Evolutionary conservation across 441 rosid genomes (phyloP), one percentile per base, ranked within the genome.

Genomic region (Geranium incanum): DNA sequence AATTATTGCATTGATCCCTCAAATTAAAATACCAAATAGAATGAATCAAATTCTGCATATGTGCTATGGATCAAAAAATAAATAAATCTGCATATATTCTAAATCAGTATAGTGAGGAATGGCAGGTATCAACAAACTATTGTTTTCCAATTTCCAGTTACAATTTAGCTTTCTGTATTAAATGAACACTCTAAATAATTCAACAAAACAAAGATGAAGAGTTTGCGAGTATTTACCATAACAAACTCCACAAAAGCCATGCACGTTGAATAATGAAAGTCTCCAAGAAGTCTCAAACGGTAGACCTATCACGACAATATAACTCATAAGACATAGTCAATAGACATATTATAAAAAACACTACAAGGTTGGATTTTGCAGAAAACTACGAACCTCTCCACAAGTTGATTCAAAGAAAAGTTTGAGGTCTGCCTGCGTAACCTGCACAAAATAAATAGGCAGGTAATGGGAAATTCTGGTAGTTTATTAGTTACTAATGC

Each of bases 211-310:
- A 23, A 23, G 5, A 69, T 36, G 50, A 64, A 69, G 60, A 36
- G n/a, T 57, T 57, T n/a, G 19, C 15, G 19, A 57, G 64, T 21
- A 28, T 21, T 12, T 75, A 75, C 78, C 78, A 70, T 70, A 65
- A 33, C 62, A 57, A 75, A 75, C 74, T 75, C 78, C 15, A 75
- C 78, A 75, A 75, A 75, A 70, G 78, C 78, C 15, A 75, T 75
- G 66, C 33, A 23, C 1, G 33, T 23, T 23, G 33, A 23, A 23
- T 23, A 1, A 23, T 23, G 33, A 23, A 23, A 75, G 43, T 75
- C 78, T 55, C 78, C 78, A 4, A 75, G 78, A 8, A 75, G 78
- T 70, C 78, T 75, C 71, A 75, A 69, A 28, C 74, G 78, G n/a
- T 38, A 73, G 57, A 75, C 78, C 78, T 75, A 55, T 45, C 0